These are phyloP conservation scores for Goffeauzyma gilvescens DNA, from an alignment of 768 basidiomycete genomes.

Conservation along the genomic window DNA sequence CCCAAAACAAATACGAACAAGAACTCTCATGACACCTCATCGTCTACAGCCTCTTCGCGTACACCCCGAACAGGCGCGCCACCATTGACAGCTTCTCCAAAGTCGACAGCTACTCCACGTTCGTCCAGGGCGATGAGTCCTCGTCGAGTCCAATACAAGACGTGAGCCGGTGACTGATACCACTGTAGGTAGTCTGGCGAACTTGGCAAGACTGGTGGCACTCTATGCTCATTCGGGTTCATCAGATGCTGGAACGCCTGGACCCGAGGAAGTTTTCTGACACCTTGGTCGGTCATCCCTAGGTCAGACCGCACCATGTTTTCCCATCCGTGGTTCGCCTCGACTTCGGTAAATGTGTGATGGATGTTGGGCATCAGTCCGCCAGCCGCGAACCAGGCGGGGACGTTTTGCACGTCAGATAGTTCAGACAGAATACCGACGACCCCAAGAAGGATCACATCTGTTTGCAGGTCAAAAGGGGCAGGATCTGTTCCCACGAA, in stretches of 20 bases:
- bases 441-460: constrained; percentile 22
- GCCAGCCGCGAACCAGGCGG: constrained; percentile 26
- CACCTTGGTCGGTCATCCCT: constrained; percentile 24
- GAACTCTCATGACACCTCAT: background rate
- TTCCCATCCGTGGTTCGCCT: constrained; percentile 13
- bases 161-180: constrained; percentile 8
- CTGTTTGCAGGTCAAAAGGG: constrained; percentile 7
- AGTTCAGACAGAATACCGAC: constrained; percentile 26
- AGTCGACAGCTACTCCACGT: constrained; percentile 1
- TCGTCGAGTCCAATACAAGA: constrained; percentile 9
- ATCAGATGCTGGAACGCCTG: background rate
- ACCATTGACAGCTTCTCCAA: too few species aligned
- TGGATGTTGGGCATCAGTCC: constrained; percentile 13
- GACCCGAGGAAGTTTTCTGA: too few species aligned
- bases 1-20: background rate
- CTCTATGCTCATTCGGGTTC: background rate
- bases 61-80: too few species aligned
- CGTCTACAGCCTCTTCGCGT: background rate
- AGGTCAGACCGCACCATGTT: constrained; percentile 31
- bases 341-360: background rate
- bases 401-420: constrained; percentile 18
- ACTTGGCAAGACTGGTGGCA: constrained; percentile 2
- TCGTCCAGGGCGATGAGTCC: constrained; percentile 8
- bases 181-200: constrained; percentile 8
- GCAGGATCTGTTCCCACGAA: background rate